Conservation (phyloP, 371 early-diverging fungal genomes). For the Dipsacomyces acuminosporus region DNA sequence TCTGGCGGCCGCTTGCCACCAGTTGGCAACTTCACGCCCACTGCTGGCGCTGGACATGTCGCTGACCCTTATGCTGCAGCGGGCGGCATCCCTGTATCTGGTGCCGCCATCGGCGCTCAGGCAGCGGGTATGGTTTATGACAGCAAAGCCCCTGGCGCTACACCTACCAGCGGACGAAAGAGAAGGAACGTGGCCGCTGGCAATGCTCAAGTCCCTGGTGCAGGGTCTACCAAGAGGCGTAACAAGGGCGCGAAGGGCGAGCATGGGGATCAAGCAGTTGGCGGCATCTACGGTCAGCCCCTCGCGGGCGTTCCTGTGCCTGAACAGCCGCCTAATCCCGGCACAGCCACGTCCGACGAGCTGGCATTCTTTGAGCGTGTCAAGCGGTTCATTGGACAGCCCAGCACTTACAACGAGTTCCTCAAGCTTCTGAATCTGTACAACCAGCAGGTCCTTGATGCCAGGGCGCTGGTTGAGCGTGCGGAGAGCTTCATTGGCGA, state of each 20-base stretch:
- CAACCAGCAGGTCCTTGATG: constrained; percentile 90
- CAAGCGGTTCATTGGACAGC: constrained; percentile 78
- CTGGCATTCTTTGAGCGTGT: constrained; percentile 88
- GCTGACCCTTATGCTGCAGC: constrained; percentile 18
- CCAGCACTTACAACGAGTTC: constrained; percentile 92
- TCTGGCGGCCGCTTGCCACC: constrained; percentile 33
- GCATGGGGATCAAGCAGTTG: background rate
- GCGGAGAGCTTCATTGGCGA: constrained; percentile 75
- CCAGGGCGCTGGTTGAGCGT: constrained; percentile 74
- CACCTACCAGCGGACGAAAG: constrained; percentile 30
- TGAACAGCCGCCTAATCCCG: constrained; percentile 27
- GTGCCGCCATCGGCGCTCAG: constrained; percentile 5
- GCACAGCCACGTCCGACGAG: constrained; percentile 61
- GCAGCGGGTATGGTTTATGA: constrained; percentile 15
- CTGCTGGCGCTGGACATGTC: constrained; percentile 12
- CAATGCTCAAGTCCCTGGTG: constrained; percentile 20
- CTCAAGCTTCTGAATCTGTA: constrained; percentile 94
- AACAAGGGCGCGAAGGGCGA: constrained; percentile 26
- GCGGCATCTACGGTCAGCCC: constrained; percentile 17
- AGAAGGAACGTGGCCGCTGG: constrained; percentile 27
- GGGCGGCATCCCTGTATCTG: background rate
- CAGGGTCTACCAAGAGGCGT: constrained; percentile 35
- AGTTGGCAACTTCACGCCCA: constrained; percentile 42
- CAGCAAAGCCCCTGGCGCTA: constrained; percentile 10
- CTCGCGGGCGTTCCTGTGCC: background rate